phyloP scores from a whole-genome alignment of 768 basidiomycete species.

The Sistotremastrum suecicum region DNA sequence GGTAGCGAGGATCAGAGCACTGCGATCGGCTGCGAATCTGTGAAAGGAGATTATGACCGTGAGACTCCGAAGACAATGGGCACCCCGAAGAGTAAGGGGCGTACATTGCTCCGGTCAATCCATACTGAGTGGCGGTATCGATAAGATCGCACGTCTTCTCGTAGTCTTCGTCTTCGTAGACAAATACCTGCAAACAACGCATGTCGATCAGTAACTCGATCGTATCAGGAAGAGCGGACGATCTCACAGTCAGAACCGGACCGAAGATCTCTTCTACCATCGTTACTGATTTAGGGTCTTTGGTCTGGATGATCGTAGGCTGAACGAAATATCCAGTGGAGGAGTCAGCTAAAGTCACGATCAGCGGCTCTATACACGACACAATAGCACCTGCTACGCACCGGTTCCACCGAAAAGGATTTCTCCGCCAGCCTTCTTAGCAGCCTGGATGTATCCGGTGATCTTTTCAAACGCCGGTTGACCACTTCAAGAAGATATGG shows the following conservation, averaged over 20 bases:
- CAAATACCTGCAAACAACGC: conserved; percentile 42
- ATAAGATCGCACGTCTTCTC: conserved; percentile 81
- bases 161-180: conserved; percentile 78
- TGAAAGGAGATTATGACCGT: conserved; percentile 1
- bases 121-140: conserved; percentile 78
- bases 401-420: conserved; percentile 75
- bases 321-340: conserved; percentile 89
- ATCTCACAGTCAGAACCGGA: conserved; percentile 76
- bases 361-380: not conserved
- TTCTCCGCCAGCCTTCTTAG: conserved; percentile 81
- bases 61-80: conserved; percentile 3
- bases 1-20: conserved; percentile 65
- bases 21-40: conserved; percentile 76
- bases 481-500: conserved; percentile 31
- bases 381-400: conserved; percentile 15
- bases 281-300: conserved; percentile 78
- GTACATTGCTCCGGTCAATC: conserved; percentile 87
- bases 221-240: not conserved
- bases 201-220: not conserved
- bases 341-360: conserved; percentile 45
- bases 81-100: conserved; percentile 15
- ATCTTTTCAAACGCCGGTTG: conserved; percentile 85
- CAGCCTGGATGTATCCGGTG: conserved; percentile 67
- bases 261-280: conserved; percentile 97
- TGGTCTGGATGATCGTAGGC: conserved; percentile 87